phyloP scores from a whole-genome alignment of 2,329 filamentous ascomycete species.

The Davidsoniella neocaledoniae region DNA sequence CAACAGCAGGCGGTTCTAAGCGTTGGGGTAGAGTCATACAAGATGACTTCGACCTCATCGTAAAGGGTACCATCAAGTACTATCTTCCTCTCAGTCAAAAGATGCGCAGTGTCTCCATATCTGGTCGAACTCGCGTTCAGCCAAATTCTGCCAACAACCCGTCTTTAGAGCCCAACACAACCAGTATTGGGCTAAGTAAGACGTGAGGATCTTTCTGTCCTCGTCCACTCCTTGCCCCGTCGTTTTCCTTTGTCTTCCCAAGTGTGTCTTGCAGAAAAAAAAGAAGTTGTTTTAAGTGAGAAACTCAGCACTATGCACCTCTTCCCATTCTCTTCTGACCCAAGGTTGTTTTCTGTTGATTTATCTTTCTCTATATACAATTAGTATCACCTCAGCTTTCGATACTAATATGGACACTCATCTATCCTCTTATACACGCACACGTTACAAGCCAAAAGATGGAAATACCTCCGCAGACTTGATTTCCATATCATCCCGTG shows the following conservation, averaged over 20 bases:
- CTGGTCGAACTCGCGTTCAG: conserved; percentile 41
- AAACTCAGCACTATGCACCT: not conserved
- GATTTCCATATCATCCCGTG: not conserved
- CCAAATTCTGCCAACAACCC: conserved; percentile 45
- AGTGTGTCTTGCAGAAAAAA: not conserved
- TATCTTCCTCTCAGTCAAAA: conserved; percentile 44
- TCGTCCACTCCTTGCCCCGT: not conserved
- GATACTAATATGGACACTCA: not conserved
- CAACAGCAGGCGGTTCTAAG: conserved; percentile 67
- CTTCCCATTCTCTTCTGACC: not conserved
- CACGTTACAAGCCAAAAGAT: not conserved
- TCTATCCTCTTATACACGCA: not conserved
- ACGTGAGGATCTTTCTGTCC: not conserved
- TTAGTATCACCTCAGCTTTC: too few relatives aligned
- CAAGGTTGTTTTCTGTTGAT: too few relatives aligned
- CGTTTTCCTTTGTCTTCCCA: not conserved
- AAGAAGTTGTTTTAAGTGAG: too few relatives aligned
- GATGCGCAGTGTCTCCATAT: conserved; percentile 41
- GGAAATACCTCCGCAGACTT: not conserved
- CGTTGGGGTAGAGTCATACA: conserved; percentile 84
- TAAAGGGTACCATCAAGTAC: conserved; percentile 83
- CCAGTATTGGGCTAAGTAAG: not conserved
- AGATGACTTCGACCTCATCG: conserved; percentile 83
- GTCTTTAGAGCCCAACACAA: conserved; percentile 19
- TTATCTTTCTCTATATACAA: too few relatives aligned